Evolutionary conservation across 2,329 filamentous ascomycete species (phyloP).

Genomic region (Colletotrichum magnum): DNA sequence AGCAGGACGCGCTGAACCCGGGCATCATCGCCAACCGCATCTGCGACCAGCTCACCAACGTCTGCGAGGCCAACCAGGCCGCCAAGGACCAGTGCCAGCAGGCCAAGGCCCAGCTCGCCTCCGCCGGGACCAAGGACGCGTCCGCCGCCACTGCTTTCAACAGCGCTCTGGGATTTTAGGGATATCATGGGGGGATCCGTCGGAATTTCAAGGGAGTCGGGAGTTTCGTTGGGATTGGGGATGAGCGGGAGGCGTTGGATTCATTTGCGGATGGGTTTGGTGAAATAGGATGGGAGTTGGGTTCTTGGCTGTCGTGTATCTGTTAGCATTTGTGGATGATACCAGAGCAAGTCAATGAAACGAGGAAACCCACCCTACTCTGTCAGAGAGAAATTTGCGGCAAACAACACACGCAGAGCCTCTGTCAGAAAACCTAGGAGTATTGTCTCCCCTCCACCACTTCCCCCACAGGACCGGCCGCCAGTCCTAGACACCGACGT

Average conservation of each 20-base stretch:
- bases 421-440: too few relatives aligned
- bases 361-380: too few relatives aligned
- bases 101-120: conserved; percentile 64
- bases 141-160: conserved; percentile 65
- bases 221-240: background rate
- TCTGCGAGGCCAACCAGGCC: conserved; percentile 69
- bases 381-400: too few relatives aligned
- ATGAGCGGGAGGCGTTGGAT: background rate
- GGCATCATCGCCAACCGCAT: conserved; percentile 75
- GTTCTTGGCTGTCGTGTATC: background rate
- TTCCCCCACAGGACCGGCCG: too few relatives aligned
- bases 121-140: conserved; percentile 63
- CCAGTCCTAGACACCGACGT: too few relatives aligned
- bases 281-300: background rate
- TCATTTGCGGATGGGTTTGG: background rate
- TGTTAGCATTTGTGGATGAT: too few relatives aligned
- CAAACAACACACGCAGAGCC: too few relatives aligned
- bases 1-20: conserved; percentile 72
- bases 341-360: too few relatives aligned
- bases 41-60: conserved; percentile 72
- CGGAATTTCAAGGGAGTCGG: background rate
- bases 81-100: conserved; percentile 63
- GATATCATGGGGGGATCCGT: background rate
- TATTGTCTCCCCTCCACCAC: too few relatives aligned
- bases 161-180: conserved; percentile 54